Evolutionary conservation across 257 asterid genomes (phyloP).

Genomic region (Nemophila menziesii): DNA sequence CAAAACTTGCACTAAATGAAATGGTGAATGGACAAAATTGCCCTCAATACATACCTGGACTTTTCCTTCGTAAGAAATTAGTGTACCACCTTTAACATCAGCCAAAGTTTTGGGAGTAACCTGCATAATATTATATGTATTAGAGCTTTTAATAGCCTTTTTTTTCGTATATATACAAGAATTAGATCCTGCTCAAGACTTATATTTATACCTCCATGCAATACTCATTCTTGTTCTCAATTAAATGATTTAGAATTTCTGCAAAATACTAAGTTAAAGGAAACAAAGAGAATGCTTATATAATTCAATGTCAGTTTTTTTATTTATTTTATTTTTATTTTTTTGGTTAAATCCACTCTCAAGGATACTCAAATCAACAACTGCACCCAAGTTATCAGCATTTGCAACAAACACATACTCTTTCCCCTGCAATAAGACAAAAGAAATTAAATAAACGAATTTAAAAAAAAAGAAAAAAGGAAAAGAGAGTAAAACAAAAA

Average conservation of each 20-base stretch:
- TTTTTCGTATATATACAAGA: not conserved
- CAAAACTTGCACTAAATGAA: conserved; percentile 4
- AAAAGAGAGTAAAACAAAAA: conserved; percentile 3
- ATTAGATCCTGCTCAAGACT: not conserved
- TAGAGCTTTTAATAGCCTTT: not conserved
- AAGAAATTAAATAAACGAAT: not conserved
- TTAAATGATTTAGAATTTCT: conserved; percentile 86
- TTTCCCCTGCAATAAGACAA: conserved; percentile 57
- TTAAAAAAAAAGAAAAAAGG: too few relatives aligned
- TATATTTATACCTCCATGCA: conserved; percentile 83
- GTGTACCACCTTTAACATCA: conserved; percentile 98
- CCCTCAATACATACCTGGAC: conserved; percentile 50
- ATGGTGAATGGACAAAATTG: not conserved
- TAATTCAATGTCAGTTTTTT: not conserved
- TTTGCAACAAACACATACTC: conserved; percentile 90
- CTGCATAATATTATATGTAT: conserved; percentile 30
- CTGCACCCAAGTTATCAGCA: conserved; percentile 96
- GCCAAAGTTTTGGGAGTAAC: conserved; percentile 98
- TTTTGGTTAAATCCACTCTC: not conserved
- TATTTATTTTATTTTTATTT: too few relatives aligned
- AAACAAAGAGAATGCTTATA: not conserved
- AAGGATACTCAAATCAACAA: conserved; percentile 98
- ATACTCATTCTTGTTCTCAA: conserved; percentile 77
- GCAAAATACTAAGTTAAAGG: conserved; percentile 45
- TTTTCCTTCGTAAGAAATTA: conserved; percentile 87